Evolutionary conservation across 768 basidiomycete genomes (phyloP).

Genomic region (Agaricus sinodeliciosus): DNA sequence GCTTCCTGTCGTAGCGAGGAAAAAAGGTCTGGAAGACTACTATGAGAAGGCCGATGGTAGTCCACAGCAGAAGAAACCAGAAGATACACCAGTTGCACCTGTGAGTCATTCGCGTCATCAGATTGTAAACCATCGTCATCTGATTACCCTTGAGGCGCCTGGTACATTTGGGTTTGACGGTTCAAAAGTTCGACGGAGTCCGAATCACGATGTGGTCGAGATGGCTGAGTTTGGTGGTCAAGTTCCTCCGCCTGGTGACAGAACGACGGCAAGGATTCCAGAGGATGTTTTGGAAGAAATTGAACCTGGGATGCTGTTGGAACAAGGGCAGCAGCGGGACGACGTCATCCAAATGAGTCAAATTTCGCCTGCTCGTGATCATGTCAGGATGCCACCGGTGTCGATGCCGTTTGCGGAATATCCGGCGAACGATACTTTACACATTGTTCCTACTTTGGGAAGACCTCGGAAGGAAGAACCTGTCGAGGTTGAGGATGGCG

Average conservation of each 20-base stretch:
- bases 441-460: neutral
- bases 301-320: neutral
- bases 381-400: constrained; percentile 33
- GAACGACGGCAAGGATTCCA: neutral
- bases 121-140: neutral
- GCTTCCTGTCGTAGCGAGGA: constrained; percentile 76
- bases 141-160: constrained; percentile 48
- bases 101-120: constrained; percentile 32
- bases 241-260: constrained; percentile 16
- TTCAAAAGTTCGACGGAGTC: constrained; percentile 57
- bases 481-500: constrained; percentile 29
- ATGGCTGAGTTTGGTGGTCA: constrained; percentile 60
- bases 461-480: constrained; percentile 16
- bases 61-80: constrained; percentile 41
- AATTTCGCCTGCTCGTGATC: constrained; percentile 19
- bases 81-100: constrained; percentile 39
- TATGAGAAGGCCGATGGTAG: constrained; percentile 69
- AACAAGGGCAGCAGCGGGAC: constrained; percentile 15
- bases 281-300: neutral
- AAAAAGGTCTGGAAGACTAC: constrained; percentile 68
- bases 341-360: constrained; percentile 18
- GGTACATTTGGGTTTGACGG: constrained; percentile 79
- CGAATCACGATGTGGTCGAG: constrained; percentile 34
- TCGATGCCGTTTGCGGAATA: constrained; percentile 66
- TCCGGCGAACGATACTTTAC: constrained; percentile 19